Evolutionary conservation across 2,329 filamentous ascomycete species (phyloP), one percentile per base, ranked within the genome.

Genomic region (Zymoseptoria passerinii): DNA sequence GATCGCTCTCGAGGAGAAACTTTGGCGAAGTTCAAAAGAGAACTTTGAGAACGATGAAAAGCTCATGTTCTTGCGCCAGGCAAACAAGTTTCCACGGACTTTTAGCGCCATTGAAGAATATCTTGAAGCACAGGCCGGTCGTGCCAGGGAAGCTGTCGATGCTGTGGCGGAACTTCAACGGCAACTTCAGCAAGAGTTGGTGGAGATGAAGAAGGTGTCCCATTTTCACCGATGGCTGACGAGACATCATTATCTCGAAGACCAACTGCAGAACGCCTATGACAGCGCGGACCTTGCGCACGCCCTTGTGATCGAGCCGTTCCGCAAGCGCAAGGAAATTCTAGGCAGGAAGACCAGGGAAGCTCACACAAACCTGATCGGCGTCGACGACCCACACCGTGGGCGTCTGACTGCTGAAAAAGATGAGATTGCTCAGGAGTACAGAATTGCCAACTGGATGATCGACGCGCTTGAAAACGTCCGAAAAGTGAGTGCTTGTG

Each of bases 161-260:
- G 18, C 55, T 7, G 5, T 60, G n/a, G 18, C 8, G 13, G 23
- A 49, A 8, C 18, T 58, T 9, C n/a, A 18, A 10, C 44, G 27
- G 5, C 44, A 55, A 18, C 23, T 63, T 20, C 28, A 50, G 8
- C 35, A 55, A 13, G 40, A 58, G 9, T n/a, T 44, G 9, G 44
- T 53, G 8, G 28, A 19, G 4, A 23, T 61, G 48, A 53, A 50
- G 19, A 13, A 18, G 7, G 44, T 53, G 9, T 49, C 58, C 0
- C 63, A 65, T 52, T 28, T 56, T 9, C 58, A 60, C 20, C 54
- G 63, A 27, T 54, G 20, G 48, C 56, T 65, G 19, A 62, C 62
- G 23, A 56, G 60, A 49, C 28, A 58, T n/a, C 56, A 61, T 8
- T 62, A 59, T 44, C 60, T 61, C 48, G 48, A 54, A 5, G 56